Percentiles rank a stretch among this genome's conserved stretches.
Conservation (phyloP, 352 stramenopile species). For the Phytophthora pseudosyringae region DNA sequence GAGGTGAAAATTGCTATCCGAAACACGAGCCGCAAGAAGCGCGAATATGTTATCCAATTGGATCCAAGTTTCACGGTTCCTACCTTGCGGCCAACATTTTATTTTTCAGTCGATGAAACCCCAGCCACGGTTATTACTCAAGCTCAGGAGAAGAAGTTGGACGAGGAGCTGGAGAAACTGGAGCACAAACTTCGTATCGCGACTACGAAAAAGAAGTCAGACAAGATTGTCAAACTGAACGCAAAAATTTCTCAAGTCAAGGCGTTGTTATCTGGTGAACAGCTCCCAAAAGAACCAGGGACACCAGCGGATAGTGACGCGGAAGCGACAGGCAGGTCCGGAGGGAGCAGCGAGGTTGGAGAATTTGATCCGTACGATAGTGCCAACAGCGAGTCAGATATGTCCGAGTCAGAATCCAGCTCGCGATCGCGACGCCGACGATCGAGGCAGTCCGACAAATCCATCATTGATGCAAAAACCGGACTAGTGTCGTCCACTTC, state of each 20-base stretch:
- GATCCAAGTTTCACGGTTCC: constrained; percentile 74
- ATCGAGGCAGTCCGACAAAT: constrained; percentile 37
- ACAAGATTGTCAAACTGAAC: constrained; percentile 90
- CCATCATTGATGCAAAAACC: constrained; percentile 31
- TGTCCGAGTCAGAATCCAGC: constrained; percentile 73
- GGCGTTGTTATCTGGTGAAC: constrained; percentile 79
- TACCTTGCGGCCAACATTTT: constrained; percentile 78
- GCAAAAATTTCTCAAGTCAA: constrained; percentile 83
- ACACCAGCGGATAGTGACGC: constrained; percentile 45
- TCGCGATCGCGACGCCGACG: constrained; percentile 37
- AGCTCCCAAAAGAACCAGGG: constrained; percentile 57
- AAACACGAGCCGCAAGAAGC: constrained; percentile 89
- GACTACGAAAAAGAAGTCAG: constrained; percentile 89
- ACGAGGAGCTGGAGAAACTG: constrained; percentile 91
- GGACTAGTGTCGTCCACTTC: constrained; percentile 43
- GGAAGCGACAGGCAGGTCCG: constrained; percentile 36
- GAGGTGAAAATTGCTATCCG: constrained; percentile 85
- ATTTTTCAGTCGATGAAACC: constrained; percentile 84
- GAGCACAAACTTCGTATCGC: constrained; percentile 91
- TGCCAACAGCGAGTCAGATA: constrained; percentile 86
- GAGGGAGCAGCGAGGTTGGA: constrained; percentile 36
- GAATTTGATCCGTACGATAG: constrained; percentile 75
- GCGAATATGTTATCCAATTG: constrained; percentile 89
- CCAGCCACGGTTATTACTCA: constrained; percentile 88
- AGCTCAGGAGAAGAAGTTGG: constrained; percentile 90